phyloP scores from a whole-genome alignment of 116 monocot genomes.

The Dioscorea cayenensis region DNA sequence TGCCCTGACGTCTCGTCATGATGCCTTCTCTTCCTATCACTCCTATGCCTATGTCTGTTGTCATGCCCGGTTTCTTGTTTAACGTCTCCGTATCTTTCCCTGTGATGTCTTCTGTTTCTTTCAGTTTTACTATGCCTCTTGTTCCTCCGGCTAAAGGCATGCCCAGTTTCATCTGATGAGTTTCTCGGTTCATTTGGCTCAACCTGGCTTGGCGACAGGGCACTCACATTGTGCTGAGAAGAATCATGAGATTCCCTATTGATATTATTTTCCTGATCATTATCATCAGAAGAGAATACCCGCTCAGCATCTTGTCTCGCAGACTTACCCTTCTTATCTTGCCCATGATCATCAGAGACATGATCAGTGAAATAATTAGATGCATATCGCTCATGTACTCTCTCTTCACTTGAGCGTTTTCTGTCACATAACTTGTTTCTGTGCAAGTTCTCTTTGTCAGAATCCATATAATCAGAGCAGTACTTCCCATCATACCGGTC shows the following conservation, averaged over 20 bases:
- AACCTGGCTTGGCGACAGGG: not conserved
- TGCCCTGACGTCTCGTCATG: not conserved
- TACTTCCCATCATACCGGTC: slow-evolving; percentile 15
- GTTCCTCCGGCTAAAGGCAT: not conserved
- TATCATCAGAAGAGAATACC: slow-evolving; percentile 7
- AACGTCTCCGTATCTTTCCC: not conserved
- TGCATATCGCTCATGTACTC: slow-evolving; percentile 3
- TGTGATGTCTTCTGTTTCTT: slow-evolving; percentile 1
- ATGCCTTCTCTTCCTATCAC: not conserved
- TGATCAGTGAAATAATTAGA: not conserved
- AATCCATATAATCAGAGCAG: slow-evolving; percentile 12
- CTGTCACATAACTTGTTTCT: not conserved
- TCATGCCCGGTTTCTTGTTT: not conserved
- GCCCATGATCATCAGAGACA: not conserved
- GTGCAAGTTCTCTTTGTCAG: slow-evolving; percentile 9
- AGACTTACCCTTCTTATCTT: slow-evolving; percentile 2
- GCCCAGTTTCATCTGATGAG: not conserved
- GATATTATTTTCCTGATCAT: not conserved
- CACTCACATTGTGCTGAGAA: not conserved
- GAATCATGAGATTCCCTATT: not conserved
- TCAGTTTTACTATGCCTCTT: not conserved
- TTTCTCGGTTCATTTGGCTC: not conserved
- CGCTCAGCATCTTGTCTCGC: not conserved
- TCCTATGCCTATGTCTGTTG: not conserved
- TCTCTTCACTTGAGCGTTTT: slow-evolving; percentile 1